Evolutionary conservation across 371 early-diverging fungal species (phyloP).

Genomic region (Lichtheimia corymbifera): DNA sequence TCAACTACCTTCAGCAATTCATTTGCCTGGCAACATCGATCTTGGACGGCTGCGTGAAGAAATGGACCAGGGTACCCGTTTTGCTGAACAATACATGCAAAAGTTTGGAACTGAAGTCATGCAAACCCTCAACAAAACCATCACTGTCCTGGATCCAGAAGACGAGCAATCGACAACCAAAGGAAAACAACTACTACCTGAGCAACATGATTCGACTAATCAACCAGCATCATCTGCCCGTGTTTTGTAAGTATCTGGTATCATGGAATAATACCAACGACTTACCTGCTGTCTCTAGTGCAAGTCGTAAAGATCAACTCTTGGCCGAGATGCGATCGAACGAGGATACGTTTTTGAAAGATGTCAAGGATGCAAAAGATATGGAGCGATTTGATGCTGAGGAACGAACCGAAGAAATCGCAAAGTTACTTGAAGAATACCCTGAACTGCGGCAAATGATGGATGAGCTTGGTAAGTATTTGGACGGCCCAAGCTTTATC

Average conservation of each 20-base stretch:
- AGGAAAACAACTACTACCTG: slow-evolving; percentile 11
- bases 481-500: background rate
- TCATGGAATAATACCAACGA: background rate
- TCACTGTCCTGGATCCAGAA: slow-evolving; percentile 40
- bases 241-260: slow-evolving; percentile 26
- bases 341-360: slow-evolving; percentile 29
- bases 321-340: slow-evolving; percentile 42
- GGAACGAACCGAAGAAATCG: slow-evolving; percentile 48
- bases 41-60: slow-evolving; percentile 40
- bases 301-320: slow-evolving; percentile 44
- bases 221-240: slow-evolving; percentile 11
- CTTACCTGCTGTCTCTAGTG: slow-evolving; percentile 17
- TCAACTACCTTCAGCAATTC: slow-evolving; percentile 19
- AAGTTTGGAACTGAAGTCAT: slow-evolving; percentile 48
- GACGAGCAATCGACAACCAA: slow-evolving; percentile 7
- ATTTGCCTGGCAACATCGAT: slow-evolving; percentile 47
- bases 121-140: slow-evolving; percentile 32
- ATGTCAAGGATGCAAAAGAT: slow-evolving; percentile 9
- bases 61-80: slow-evolving; percentile 42
- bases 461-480: slow-evolving; percentile 36
- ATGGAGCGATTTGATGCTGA: slow-evolving; percentile 34
- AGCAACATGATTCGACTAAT: background rate
- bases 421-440: slow-evolving; percentile 33
- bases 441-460: slow-evolving; percentile 44
- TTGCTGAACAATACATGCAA: slow-evolving; percentile 53